Base-by-base conservation (phyloP, 179 eudicot genomes). In the Spinacia oleracea region DNA sequence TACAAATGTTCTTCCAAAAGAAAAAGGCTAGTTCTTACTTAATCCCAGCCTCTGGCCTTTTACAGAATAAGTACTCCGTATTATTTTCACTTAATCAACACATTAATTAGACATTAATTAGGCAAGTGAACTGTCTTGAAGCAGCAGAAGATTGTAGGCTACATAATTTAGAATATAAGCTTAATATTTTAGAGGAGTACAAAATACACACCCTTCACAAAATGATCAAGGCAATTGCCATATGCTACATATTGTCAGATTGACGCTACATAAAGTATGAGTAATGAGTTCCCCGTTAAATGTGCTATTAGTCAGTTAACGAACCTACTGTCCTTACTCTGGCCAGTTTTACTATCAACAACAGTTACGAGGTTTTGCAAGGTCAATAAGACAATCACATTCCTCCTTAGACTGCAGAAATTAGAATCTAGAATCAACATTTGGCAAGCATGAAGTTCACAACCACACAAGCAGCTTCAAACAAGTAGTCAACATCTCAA, bases 301-400 rank as follows among this genome's bases (percentile, higher is more conserved):
- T 50, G 63, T 32, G 42, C 55, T 42, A 75, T 40, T n/a, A 18
- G 6, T 43, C 59, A 34, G 65, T 18, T 34, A 65, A 79, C 90
- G 46, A 74, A 94, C 98, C 97, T 92, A 94, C 98, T 94, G 82
- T 92, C 96, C 80, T 87, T 93, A 80, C 98, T 94, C 89, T 76
- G 76, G 35, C 97, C 98, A 73, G 98, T 94, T 84, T 87, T 88
- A 85, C 97, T 93, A 87, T 94, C 98, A 58, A 94, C 97, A 87
- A 94, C 98, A 64, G 92, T 89, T 86, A 83, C 90, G 91, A 45
- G 98, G 98, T 67, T 79, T 91, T 63, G 97, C 96, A 78, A 92
- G 94, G 78, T 83, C 78, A 67, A 94, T 94, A 35, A 94, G 86
- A 78, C 93, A 88, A 48, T 93, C 94, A 23, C 98, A 94, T 82